Conservation (phyloP, 116 monocot genomes). For the Dioscorea cayenensis region DNA sequence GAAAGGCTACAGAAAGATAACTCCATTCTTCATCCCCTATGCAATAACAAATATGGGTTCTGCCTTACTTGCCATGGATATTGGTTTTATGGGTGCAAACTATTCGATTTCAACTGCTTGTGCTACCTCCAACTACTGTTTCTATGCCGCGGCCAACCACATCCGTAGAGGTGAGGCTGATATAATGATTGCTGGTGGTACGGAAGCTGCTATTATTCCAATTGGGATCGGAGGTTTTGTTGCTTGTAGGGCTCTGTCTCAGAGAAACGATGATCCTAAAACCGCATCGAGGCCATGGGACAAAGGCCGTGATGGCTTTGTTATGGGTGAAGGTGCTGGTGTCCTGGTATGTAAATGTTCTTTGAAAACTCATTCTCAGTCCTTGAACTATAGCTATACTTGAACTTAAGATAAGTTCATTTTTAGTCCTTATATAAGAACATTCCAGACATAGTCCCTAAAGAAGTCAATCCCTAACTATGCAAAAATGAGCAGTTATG, state of each 20-base stretch:
- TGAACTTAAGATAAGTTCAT: no score
- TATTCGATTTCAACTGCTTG: conserved; percentile 99
- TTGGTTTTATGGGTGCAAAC: conserved; percentile 97
- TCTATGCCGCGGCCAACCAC: conserved; percentile 97
- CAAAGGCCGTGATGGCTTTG: conserved; percentile 94
- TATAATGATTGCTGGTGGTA: conserved; percentile 96
- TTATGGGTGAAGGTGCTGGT: conserved; percentile 99
- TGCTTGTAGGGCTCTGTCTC: conserved; percentile 93
- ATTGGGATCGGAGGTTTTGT: conserved; percentile 98
- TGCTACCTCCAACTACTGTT: conserved; percentile 96
- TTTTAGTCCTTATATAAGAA: no score
- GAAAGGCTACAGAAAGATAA: conserved; percentile 91
- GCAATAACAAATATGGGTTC: conserved; percentile 97
- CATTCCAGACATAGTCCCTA: no score
- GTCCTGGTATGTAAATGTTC: conserved; percentile 54
- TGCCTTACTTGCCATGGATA: conserved; percentile 94
- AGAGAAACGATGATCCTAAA: conserved; percentile 93
- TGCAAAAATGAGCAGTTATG: no score
- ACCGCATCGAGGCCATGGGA: conserved; percentile 99
- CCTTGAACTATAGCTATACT: no score
- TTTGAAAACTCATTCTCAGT: background rate
- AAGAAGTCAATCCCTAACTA: no score
- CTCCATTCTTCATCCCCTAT: conserved; percentile 95
- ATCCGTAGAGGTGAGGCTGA: conserved; percentile 93
- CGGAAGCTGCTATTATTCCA: conserved; percentile 99